phyloP scores from a whole-genome alignment of 257 asterid genomes.

The Gentiana macrophylla region DNA sequence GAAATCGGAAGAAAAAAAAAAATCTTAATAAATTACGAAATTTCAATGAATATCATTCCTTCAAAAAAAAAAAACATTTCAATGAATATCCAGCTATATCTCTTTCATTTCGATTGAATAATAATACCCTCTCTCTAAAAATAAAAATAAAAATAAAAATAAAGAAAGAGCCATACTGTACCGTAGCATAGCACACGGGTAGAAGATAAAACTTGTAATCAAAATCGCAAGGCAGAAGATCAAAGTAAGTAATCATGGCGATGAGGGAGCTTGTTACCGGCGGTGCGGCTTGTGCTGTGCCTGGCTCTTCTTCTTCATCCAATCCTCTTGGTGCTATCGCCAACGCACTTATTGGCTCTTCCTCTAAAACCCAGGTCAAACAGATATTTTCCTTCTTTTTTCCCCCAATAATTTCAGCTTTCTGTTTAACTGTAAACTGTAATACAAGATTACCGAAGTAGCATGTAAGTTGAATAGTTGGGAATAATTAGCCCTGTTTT shows the following conservation, averaged over 20 bases:
- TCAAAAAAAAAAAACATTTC: no score
- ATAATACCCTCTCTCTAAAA: no score
- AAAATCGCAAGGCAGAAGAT: background rate
- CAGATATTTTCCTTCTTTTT: no score
- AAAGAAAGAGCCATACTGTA: no score
- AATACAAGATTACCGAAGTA: background rate
- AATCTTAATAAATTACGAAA: no score
- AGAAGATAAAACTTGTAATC: background rate
- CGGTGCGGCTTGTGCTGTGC: slow-evolving; percentile 79
- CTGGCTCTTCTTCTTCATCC: slow-evolving; percentile 78
- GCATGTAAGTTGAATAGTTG: background rate
- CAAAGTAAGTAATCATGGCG: slow-evolving; percentile 39
- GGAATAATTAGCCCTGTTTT: no score
- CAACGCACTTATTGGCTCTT: slow-evolving; percentile 77
- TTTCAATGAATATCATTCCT: no score
- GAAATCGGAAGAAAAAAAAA: no score
- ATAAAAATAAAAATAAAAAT: no score
- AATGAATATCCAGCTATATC: no score
- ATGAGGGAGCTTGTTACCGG: slow-evolving; percentile 89
- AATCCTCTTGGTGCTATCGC: slow-evolving; percentile 94
- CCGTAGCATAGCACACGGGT: background rate
- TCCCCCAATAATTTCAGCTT: background rate
- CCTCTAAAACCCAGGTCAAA: slow-evolving; percentile 84
- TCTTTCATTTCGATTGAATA: no score
- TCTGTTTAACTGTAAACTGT: background rate